Percentiles rank a stretch among this genome's conserved stretches.
These are phyloP conservation scores for Populus pruinosa DNA, from an alignment of 345 rosid species.

Conservation along the genomic window DNA sequence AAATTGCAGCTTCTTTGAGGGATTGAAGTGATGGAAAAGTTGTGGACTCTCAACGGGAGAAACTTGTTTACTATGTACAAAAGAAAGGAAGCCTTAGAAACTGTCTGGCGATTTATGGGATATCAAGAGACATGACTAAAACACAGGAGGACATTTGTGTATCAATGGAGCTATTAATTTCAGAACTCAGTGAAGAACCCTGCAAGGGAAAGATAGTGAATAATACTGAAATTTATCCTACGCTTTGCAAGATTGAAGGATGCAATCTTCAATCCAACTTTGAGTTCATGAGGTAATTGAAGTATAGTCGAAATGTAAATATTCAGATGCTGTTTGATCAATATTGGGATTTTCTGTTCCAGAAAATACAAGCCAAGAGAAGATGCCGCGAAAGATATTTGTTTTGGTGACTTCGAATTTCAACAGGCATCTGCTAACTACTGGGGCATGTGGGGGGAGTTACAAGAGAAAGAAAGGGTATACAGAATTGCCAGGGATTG, in stretches of 20 bases:
- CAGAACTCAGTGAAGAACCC: not conserved
- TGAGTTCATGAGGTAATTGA: not conserved
- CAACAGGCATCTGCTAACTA: not conserved
- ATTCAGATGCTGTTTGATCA: not conserved
- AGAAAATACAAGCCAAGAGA: not conserved
- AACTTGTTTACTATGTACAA: not conserved
- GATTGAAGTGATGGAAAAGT: not conserved
- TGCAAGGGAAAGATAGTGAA: constrained; percentile 8
- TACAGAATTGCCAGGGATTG: too few relatives aligned
- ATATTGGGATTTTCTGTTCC: not conserved
- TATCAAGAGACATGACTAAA: not conserved
- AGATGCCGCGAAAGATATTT: not conserved
- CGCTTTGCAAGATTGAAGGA: constrained; percentile 1
- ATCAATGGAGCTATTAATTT: not conserved
- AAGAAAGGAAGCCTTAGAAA: not conserved
- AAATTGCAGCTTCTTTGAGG: not conserved
- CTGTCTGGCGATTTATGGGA: not conserved
- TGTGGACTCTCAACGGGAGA: not conserved
- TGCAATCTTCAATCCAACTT: not conserved
- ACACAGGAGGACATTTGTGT: not conserved
- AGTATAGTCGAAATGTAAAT: not conserved
- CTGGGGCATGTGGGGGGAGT: not conserved
- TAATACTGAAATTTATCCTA: not conserved
- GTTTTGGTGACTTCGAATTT: not conserved
- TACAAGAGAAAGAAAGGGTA: not conserved